phyloP scores from a whole-genome alignment of 129 eudicot species.

The Helichrysum umbraculigerum region DNA sequence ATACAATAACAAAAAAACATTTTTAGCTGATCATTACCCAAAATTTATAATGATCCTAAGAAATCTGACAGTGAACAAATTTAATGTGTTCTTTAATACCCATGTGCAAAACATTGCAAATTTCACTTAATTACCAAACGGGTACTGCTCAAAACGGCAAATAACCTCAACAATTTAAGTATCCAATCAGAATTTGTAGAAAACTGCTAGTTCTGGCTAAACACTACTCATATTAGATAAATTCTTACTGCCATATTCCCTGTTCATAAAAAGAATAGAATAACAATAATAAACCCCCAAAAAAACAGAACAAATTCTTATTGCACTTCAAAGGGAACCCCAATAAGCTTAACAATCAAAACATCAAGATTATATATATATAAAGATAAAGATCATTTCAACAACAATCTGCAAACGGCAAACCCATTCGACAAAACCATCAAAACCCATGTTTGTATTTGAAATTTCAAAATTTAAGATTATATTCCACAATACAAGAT shows the following conservation, averaged over 20 bases:
- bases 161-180: background rate
- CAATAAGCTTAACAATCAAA: constrained; percentile 2
- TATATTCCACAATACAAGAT: background rate
- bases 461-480: constrained; percentile 4
- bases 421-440: constrained; percentile 16
- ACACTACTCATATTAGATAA: background rate
- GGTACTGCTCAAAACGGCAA: constrained; percentile 21
- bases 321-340: background rate
- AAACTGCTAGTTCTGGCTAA: constrained; percentile 16
- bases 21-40: background rate
- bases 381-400: background rate
- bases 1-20: background rate
- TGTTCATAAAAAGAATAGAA: background rate
- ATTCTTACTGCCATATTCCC: background rate
- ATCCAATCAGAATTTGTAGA: background rate
- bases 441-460: background rate
- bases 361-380: background rate
- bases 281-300: too few species aligned
- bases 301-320: background rate
- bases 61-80: constrained; percentile 6
- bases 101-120: constrained; percentile 22
- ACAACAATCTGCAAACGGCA: background rate
- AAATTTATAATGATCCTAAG: background rate
- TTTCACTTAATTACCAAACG: constrained; percentile 15
- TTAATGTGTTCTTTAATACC: constrained; percentile 21